A percentile compares a stretch with the other conserved stretches of the same genome.
These are phyloP conservation scores for Talaromyces sp. DNA, from an alignment of 2,329 filamentous ascomycete species.

Conservation along the genomic window DNA sequence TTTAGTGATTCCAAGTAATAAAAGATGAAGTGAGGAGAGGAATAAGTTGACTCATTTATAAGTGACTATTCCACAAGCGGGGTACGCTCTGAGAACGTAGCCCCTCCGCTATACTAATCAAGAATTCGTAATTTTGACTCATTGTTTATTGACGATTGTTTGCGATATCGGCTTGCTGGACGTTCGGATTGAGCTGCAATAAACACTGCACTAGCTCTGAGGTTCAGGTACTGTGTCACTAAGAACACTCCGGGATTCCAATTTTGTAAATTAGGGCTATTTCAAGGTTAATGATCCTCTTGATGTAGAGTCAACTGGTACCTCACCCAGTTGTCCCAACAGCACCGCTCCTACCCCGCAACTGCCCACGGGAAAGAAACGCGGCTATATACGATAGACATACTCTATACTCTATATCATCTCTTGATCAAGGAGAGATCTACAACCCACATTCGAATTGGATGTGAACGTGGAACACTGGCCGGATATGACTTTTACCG, in stretches of 20 bases:
- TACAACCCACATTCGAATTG: not conserved
- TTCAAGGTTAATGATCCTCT: not conserved
- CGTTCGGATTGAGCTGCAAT: not conserved
- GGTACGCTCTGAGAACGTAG: not conserved
- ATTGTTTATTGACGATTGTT: not conserved
- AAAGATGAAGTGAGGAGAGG: not conserved
- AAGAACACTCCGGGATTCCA: not conserved
- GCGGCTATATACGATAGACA: not conserved
- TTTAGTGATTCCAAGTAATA: not conserved
- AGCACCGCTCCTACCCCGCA: not conserved
- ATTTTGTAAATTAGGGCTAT: not conserved
- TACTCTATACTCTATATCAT: not conserved
- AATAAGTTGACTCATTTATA: not conserved
- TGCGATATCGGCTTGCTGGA: not conserved
- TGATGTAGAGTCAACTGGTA: not conserved
- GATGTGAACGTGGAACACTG: not conserved
- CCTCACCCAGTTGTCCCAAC: not conserved
- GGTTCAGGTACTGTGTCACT: not conserved
- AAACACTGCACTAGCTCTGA: not conserved
- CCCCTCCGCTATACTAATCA: not conserved
- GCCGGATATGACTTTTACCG: not conserved
- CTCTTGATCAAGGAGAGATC: too few relatives aligned
- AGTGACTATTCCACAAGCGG: not conserved
- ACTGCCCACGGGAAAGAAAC: not conserved
- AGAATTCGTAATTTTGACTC: not conserved